Evolutionary conservation across 2,329 filamentous ascomycete genomes (phyloP), one percentile per base, ranked within the genome.

Genomic region (Gaeumannomyces sp.): DNA sequence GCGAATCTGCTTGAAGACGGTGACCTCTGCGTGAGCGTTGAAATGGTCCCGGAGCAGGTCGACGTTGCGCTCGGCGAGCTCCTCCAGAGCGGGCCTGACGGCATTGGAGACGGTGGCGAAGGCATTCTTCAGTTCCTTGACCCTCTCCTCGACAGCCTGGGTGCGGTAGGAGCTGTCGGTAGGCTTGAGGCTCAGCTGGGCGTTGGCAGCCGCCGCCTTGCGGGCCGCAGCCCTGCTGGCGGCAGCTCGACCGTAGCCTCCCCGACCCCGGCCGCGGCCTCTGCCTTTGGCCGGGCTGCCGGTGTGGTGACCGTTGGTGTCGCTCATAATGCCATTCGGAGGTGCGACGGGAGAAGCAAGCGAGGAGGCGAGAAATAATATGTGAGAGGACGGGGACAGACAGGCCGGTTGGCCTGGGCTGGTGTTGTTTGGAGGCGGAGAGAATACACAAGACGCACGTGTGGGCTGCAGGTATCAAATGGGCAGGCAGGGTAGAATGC

Each of bases 61-160:
- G 65, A 89, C 76, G 63, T 79, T 83, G 45, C 85, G 81, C 64
- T 85, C 83, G 25, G 87, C 86, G 27, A 92, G 79, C 71, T 90
- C 87, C 66, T 87, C 85, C 19, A 90, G 78, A 13, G 86, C 81
- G 22, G 85, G 84, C 73, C 89, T 90, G 70, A 90, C 76, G 35
- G 83, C 80, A 69, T 85, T 83, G 66, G 85, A 82, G 63, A 91
- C 83, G 65, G 82, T 78, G n/a, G 85, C 81, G 74, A 85, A 91
- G 29, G 81, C 80, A 65, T 85, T 85, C 74, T 89, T 89, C 70
- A 91, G 79, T 69, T 89, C 83, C 69, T 88, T 81, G 72, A 88
- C 85, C 64, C 89, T 86, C 72, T 87, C 84, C 68, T 85, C 83
- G 65, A 81, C 80, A 62, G 83, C 84, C 72, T 87, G 85, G 64